A percentile compares a stretch with the other conserved stretches of the same genome.
Conservation (phyloP, 371 early-diverging fungal genomes). For the Funneliformis caledonium region DNA sequence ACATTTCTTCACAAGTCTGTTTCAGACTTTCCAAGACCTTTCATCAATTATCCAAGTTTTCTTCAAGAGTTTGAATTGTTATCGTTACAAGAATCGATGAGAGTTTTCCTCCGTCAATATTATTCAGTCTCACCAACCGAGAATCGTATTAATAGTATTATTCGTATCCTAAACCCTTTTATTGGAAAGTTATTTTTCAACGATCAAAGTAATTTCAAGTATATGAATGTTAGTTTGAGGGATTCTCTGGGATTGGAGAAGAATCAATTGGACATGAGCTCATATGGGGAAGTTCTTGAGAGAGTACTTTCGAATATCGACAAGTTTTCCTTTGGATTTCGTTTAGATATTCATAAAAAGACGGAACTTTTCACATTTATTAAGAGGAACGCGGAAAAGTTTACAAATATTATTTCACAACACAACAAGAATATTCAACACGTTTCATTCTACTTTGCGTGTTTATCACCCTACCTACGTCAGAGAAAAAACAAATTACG, state of each 20-base stretch:
- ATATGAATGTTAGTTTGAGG: neutral
- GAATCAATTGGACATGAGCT: neutral
- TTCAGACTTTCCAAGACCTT: neutral
- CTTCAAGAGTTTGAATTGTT: neutral
- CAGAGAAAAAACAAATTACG: neutral
- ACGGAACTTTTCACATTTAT: neutral
- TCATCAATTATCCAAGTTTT: neutral
- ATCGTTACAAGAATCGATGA: neutral
- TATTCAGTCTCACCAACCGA: neutral
- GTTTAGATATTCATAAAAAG: neutral
- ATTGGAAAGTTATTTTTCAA: neutral
- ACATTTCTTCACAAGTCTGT: neutral
- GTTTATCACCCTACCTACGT: neutral
- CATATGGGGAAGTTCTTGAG: neutral
- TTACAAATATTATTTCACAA: neutral
- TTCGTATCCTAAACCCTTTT: neutral
- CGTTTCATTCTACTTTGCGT: neutral
- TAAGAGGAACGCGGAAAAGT: neutral
- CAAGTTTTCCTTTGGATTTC: neutral
- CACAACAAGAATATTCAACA: neutral
- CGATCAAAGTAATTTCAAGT: neutral
- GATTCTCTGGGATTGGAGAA: neutral
- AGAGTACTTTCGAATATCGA: neutral
- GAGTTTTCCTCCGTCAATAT: neutral
- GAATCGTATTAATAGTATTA: neutral